phyloP scores from a whole-genome alignment of 1,139 yeast species.

The Hansenula lynferdii region DNA sequence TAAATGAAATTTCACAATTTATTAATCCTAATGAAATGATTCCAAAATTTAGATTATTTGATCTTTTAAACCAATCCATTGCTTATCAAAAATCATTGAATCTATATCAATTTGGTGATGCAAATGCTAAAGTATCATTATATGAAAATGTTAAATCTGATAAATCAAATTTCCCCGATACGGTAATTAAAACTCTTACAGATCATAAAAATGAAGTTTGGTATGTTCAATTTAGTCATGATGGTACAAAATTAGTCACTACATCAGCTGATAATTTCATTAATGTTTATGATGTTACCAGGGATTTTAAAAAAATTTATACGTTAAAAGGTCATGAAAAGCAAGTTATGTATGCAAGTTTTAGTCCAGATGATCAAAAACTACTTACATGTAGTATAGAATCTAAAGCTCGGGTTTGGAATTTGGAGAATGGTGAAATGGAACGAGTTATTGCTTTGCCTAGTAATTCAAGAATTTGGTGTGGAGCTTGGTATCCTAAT shows the following conservation, averaged over 20 bases:
- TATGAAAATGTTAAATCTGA: conserved; percentile 24
- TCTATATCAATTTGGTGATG: conserved; percentile 30
- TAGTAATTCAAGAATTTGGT: conserved; percentile 41
- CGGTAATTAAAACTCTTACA: conserved; percentile 35
- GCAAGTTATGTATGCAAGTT: conserved; percentile 60
- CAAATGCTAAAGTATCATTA: conserved; percentile 15
- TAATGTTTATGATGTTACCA: conserved; percentile 59
- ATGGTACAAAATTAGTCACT: conserved; percentile 70
- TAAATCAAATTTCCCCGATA: conserved; percentile 43
- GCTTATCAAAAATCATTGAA: conserved; percentile 39
- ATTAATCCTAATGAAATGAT: conserved; percentile 49
- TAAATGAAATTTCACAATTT: conserved; percentile 38
- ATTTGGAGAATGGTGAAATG: conserved; percentile 34
- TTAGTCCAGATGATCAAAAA: conserved; percentile 67
- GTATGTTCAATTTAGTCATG: conserved; percentile 74
- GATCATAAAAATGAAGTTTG: conserved; percentile 77
- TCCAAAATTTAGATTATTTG: conserved; percentile 46
- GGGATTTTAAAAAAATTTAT: conserved; percentile 42
- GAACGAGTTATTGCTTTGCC: conserved; percentile 10
- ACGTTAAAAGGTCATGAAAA: conserved; percentile 44
- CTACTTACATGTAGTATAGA: conserved; percentile 63
- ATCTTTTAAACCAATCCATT: conserved; percentile 48
- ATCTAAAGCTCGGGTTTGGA: conserved; percentile 64
- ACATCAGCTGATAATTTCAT: conserved; percentile 69
- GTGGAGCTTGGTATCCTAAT: conserved; percentile 71